Evolutionary conservation across 352 stramenopile species (phyloP).

Genomic region (Sclerospora graminicola): DNA sequence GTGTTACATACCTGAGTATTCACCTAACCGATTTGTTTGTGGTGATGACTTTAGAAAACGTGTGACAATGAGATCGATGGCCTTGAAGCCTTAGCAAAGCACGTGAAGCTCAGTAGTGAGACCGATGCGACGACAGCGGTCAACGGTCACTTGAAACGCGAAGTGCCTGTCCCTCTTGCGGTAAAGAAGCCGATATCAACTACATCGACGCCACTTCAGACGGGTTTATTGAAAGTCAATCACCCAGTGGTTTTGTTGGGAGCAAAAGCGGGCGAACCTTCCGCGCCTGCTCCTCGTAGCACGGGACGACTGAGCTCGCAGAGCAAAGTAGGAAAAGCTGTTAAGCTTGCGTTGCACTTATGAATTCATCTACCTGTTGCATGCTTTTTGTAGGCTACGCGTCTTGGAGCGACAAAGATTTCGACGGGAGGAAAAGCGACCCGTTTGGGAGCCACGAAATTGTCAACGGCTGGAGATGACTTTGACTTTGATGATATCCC

Average conservation of each 20-base stretch:
- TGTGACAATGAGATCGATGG: conserved; percentile 45
- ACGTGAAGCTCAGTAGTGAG: conserved; percentile 46
- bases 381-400: conserved; percentile 11
- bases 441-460: conserved; percentile 64
- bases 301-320: conserved; percentile 46
- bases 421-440: conserved; percentile 32
- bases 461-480: conserved; percentile 48
- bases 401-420: conserved; percentile 26
- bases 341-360: neutral
- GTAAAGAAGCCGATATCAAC: conserved; percentile 11
- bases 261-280: conserved; percentile 29
- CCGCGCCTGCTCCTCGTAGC: conserved; percentile 24
- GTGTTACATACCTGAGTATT: neutral
- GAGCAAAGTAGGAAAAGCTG: conserved; percentile 33
- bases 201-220: conserved; percentile 14
- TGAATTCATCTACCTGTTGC: neutral
- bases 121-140: conserved; percentile 16
- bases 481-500: conserved; percentile 87
- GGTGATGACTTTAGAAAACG: conserved; percentile 10
- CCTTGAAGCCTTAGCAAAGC: conserved; percentile 73
- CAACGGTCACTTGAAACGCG: conserved; percentile 43
- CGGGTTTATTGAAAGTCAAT: conserved; percentile 41
- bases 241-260: conserved; percentile 68
- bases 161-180: conserved; percentile 11
- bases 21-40: conserved; percentile 2